A percentile compares a stretch with the other conserved stretches of the same genome.
Conservation (phyloP, 2,329 filamentous ascomycete genomes). For the Pseudomassariella vexata region DNA sequence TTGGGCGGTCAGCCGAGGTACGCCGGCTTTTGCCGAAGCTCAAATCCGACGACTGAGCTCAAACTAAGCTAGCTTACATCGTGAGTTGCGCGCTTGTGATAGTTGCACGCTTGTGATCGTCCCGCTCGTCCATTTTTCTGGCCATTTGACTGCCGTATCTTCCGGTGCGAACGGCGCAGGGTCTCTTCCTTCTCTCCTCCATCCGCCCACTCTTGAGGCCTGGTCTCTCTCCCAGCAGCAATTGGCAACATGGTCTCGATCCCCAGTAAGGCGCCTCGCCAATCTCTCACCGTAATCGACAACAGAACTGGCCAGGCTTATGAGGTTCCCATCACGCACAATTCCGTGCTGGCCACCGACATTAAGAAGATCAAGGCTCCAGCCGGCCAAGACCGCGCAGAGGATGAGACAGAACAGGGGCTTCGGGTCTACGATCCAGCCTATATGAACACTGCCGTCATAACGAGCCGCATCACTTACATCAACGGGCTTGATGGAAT, state of each 20-base stretch:
- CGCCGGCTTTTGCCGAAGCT: no score
- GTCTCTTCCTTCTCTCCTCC: no score
- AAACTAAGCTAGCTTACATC: no score
- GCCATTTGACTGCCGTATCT: no score
- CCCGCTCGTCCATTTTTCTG: no score
- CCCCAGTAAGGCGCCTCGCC: slow-evolving; percentile 18
- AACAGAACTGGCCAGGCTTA: slow-evolving; percentile 43
- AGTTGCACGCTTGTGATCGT: no score
- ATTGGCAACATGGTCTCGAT: slow-evolving; percentile 18
- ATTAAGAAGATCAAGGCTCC: slow-evolving; percentile 43
- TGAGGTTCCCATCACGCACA: slow-evolving; percentile 42
- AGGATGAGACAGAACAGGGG: slow-evolving; percentile 42
- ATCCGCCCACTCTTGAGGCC: no score
- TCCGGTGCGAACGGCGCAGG: no score
- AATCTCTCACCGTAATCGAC: slow-evolving; percentile 37
- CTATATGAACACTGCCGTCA: slow-evolving; percentile 47
- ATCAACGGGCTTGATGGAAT: slow-evolving; percentile 47
- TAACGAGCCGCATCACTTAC: slow-evolving; percentile 44
- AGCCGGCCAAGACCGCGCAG: slow-evolving; percentile 26
- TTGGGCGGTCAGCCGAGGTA: no score
- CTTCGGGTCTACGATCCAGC: slow-evolving; percentile 45
- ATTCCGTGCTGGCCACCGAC: slow-evolving; percentile 43
- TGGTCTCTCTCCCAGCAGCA: not conserved
- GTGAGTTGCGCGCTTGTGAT: no score
- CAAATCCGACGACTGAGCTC: no score